Evolutionary conservation across 345 rosid genomes (phyloP), one percentile per base, ranked within the genome.

Genomic region (Eucalyptus decipiens): DNA sequence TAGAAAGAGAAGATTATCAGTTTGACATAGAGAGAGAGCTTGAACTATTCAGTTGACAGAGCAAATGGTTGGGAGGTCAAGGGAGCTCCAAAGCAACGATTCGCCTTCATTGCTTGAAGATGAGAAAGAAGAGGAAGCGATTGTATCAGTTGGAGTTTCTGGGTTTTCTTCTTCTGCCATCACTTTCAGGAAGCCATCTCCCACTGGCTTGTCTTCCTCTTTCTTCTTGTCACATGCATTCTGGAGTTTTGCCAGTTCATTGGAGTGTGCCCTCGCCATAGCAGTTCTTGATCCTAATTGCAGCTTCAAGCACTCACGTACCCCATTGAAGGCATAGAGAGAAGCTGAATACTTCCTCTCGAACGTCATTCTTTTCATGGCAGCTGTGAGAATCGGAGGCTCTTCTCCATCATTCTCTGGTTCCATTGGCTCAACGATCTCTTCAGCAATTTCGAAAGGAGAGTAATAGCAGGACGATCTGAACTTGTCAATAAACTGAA

Each of bases 281-380:
- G 28, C 90, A 34, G 49, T 91, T 85, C 90, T 87, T 42, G 93
- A 87, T 45, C 90, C 91, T 21, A 95, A 88, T 89, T 90, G 92
- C 90, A 93, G 87, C 87, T 89, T 93, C 60, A 95, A 81, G 92
- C 95, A 92, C 91, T 95, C 96, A 6, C 94, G 50, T 88, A 95
- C 93, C 48, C 96, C 96, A 89, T 94, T 92, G 90, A 95, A 95
- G 11, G 96, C 95, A 52, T 95, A 94, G 7, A 95, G 92, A 13
- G 97, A 95, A 89, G 96, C 96, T 13, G 96, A 95, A 90, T 93
- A 90, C 89, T 95, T 95, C 87, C 97, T 90, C 89, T 95, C 97
- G 30, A 92, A 94, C 52, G 88, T 93, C 95, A 94, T 93, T 88
- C 95, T 93, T 92, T 93, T 91, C 95, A 95, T 90, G 43, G 92